phyloP scores from a whole-genome alignment of 2,329 filamentous ascomycete species.

The Ambrosiella cleistominuta region DNA sequence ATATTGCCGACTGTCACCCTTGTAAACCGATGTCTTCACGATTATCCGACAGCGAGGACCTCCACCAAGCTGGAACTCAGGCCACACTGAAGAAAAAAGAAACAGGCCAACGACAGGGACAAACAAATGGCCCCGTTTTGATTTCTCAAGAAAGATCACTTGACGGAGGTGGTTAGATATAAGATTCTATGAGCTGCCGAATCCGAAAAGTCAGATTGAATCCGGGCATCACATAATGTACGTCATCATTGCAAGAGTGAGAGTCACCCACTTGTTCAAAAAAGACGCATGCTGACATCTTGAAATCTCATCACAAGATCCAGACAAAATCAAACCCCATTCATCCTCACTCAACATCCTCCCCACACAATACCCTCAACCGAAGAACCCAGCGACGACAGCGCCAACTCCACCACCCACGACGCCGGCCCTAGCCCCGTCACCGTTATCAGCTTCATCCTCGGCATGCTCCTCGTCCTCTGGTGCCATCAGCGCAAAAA shows the following conservation, averaged over 20 bases:
- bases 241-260: too few species aligned
- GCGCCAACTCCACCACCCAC: constrained; percentile 12
- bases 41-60: too few species aligned
- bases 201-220: too few species aligned
- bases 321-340: neutral
- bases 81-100: too few species aligned
- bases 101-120: neutral
- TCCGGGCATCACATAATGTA: too few species aligned
- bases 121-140: neutral
- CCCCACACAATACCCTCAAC: neutral
- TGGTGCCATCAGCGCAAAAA: constrained; percentile 12
- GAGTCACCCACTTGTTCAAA: too few species aligned
- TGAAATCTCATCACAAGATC: neutral
- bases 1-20: too few species aligned
- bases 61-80: too few species aligned
- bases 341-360: neutral
- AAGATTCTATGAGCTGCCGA: too few species aligned
- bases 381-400: neutral
- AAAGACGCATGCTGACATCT: too few species aligned
- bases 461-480: constrained; percentile 10
- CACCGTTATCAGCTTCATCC: constrained; percentile 8
- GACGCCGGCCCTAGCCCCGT: constrained; percentile 8
- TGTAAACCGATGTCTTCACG: too few species aligned
- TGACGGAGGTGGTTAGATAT: neutral
- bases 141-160: neutral